These are phyloP conservation scores for Elsinoe ampelina DNA, from an alignment of 2,329 filamentous ascomycete species.

Conservation along the genomic window DNA sequence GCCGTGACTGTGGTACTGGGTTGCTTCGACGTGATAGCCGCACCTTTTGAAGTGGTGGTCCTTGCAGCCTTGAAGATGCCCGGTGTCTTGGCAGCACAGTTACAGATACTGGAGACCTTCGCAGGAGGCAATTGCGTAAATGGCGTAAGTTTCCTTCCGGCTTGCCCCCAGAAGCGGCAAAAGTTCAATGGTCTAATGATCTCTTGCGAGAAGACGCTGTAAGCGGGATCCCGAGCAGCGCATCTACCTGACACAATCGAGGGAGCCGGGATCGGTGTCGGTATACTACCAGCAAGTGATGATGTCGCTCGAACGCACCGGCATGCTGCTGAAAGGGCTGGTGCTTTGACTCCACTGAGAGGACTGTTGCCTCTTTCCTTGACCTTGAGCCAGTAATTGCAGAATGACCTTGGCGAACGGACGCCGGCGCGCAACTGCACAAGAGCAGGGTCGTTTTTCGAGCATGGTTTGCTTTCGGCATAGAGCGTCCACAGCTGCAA, in stretches of 20 bases:
- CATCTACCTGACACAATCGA: not conserved
- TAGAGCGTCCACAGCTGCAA: not conserved
- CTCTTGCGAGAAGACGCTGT: not conserved
- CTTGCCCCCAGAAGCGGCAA: not conserved
- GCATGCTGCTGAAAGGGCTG: not conserved
- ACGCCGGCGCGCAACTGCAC: not conserved
- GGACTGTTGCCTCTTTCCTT: not conserved
- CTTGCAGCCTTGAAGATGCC: not conserved
- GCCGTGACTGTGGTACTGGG: not conserved
- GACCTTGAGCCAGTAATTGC: not conserved
- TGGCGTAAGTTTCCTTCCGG: not conserved
- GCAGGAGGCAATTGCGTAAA: not conserved
- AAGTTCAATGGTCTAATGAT: not conserved
- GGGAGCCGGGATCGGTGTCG: not conserved
- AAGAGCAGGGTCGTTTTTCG: not conserved
- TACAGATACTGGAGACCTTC: slow-evolving; percentile 6
- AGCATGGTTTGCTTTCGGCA: not conserved
- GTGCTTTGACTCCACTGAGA: not conserved
- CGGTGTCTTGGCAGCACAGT: slow-evolving; percentile 1
- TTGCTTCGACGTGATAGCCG: not conserved
- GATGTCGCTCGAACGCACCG: not conserved
- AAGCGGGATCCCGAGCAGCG: not conserved
- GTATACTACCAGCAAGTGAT: not conserved
- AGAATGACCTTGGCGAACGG: not conserved
- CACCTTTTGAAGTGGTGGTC: not conserved